Evolutionary conservation across 2,329 filamentous ascomycete species (phyloP).

Genomic region (Colletotrichum sp.): DNA sequence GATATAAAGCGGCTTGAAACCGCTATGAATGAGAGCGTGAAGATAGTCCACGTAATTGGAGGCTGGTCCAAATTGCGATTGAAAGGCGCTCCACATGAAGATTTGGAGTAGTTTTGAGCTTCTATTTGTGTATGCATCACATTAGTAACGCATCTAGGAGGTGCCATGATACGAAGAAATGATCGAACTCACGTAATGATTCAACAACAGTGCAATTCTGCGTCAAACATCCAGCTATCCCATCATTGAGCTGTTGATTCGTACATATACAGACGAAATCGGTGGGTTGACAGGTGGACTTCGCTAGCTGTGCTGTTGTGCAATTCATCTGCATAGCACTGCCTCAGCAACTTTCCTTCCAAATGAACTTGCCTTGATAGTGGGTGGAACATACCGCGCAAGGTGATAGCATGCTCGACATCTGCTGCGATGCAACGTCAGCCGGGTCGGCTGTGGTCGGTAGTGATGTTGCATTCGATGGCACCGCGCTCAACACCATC

Average conservation of each 20-base stretch:
- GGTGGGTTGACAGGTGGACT: background rate
- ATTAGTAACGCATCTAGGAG: background rate
- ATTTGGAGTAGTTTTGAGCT: background rate
- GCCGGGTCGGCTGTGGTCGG: background rate
- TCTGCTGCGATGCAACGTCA: background rate
- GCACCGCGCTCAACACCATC: background rate
- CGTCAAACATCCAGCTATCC: background rate
- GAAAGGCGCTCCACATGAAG: background rate
- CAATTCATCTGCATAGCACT: background rate
- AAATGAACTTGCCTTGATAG: rapidly evolving
- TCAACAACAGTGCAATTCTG: slow-evolving; percentile 3
- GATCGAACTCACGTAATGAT: background rate
- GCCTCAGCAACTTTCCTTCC: background rate
- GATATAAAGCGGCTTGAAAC: background rate
- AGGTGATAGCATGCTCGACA: background rate
- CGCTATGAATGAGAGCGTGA: background rate
- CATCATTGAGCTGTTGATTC: background rate
- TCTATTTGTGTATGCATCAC: background rate
- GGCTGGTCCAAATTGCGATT: background rate
- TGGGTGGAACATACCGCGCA: background rate
- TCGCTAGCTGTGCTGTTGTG: background rate
- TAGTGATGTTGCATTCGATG: background rate
- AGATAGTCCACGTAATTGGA: background rate
- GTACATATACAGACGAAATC: slow-evolving; percentile 3
- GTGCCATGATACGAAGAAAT: background rate